Evolutionary conservation across 208 protist genomes (phyloP), one percentile per base, ranked within the genome.

Genomic region (Plasmodiophora brassicae): DNA sequence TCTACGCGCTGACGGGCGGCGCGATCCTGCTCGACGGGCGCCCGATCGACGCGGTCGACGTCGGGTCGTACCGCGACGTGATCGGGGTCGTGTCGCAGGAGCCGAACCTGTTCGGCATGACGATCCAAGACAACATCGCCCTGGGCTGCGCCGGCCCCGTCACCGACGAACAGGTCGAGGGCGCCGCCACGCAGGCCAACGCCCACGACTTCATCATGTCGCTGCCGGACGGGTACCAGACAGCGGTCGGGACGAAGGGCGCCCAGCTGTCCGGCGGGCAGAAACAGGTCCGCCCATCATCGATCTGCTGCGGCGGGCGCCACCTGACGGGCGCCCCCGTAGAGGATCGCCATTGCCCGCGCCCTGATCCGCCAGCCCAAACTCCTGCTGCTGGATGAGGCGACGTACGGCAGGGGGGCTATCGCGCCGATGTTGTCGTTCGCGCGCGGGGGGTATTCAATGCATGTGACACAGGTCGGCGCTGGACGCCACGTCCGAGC

Each of bases 31-130:
- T 98, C 41, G 97, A 98, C 87, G 96, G 96, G 0, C 94, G 96
- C 90, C 94, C 96, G 84, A 88, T 98, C 25, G 46, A 84, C 0
- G 46, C 53, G 25, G 84, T 98, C 71, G 90, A 96, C 88, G 87
- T 96, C 38, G 85, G 90, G 25, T 96, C 92, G 57, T 71, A 98
- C 44, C 94, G 96, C 60, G 87, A 91, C 87, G 88, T 92, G 84
- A 95, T 98, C 78, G 96, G 96, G 22, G 93, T 98, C 28, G 95
- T 98, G 28, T 94, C 95, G 32, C 97, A 99, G 91, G 96, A 98
- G 90, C 95, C 96, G 20, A 94, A 97, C 25, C 93, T 98, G 1
- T 99, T 99, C 91, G 45, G 97, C 89, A 95, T 96, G 88, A 96
- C 96, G 0, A 92, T 98, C 50, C 88, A 92, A 43, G 95, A 98